Conservation (phyloP, 176 grass and related monocot genomes). For the Themeda triandra region DNA sequence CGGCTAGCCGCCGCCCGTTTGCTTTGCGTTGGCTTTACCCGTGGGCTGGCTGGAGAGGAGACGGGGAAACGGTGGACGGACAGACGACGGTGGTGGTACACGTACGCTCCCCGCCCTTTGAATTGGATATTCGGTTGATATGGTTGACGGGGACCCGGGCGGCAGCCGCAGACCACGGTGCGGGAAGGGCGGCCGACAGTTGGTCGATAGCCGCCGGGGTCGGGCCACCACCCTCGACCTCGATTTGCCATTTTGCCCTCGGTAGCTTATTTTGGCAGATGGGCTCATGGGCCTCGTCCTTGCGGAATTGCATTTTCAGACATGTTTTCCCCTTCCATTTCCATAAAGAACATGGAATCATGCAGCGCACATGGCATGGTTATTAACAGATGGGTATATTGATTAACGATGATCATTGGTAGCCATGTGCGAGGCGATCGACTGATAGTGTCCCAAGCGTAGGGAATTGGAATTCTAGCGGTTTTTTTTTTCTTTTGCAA, state of each 20-base stretch:
- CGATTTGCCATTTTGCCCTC: too few species aligned
- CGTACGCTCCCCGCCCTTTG: constrained; percentile 19
- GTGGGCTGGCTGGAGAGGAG: not conserved
- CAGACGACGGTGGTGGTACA: not conserved
- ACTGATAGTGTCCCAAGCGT: too few species aligned
- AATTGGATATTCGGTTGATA: constrained; percentile 24
- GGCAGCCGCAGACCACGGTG: not conserved
- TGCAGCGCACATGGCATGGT: too few species aligned
- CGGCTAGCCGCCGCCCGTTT: not conserved
- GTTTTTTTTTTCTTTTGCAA: too few species aligned
- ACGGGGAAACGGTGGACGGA: not conserved
- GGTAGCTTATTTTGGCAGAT: not conserved
- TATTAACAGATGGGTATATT: too few species aligned
- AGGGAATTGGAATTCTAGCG: too few species aligned
- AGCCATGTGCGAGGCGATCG: too few species aligned
- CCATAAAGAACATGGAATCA: too few species aligned
- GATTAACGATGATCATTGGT: too few species aligned
- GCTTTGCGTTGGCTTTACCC: too few species aligned
- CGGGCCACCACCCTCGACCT: not conserved
- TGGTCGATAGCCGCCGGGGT: not conserved
- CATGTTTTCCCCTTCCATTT: too few species aligned
- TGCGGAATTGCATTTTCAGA: not conserved
- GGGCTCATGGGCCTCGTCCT: not conserved
- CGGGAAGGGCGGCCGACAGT: not conserved
- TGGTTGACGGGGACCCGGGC: constrained; percentile 8